phyloP scores from a whole-genome alignment of 2,329 filamentous ascomycete genomes.

The Davidsoniella virescens region DNA sequence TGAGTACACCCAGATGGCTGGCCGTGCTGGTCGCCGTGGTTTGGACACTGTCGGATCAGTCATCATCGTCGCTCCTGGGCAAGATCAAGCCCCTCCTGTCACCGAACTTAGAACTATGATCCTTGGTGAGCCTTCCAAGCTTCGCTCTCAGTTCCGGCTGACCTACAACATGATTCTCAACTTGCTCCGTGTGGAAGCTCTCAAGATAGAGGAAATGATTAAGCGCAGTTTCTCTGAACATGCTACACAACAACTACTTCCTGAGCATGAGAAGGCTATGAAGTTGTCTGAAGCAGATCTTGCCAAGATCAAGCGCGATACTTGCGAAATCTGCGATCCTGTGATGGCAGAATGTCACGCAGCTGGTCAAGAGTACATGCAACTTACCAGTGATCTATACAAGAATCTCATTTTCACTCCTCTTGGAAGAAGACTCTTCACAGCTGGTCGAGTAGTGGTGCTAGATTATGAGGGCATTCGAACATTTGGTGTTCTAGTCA shows the following conservation, averaged over 20 bases:
- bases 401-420: conserved; percentile 62
- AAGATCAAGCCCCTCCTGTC: conserved; percentile 78
- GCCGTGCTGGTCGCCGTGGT: conserved; percentile 80
- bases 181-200: conserved; percentile 77
- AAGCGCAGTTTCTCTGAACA: conserved; percentile 98
- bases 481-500: conserved; percentile 63
- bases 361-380: conserved; percentile 63
- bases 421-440: conserved; percentile 65
- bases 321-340: conserved; percentile 65
- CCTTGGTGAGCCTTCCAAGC: conserved; percentile 82
- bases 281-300: conserved; percentile 83
- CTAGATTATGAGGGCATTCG: conserved; percentile 74
- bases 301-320: conserved; percentile 73
- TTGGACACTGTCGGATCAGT: conserved; percentile 86
- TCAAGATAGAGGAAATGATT: conserved; percentile 99
- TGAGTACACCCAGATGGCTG: conserved; percentile 98
- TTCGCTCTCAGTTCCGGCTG: conserved; percentile 86
- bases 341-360: conserved; percentile 69
- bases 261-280: conserved; percentile 90
- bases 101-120: conserved; percentile 83
- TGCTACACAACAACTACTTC: conserved; percentile 82
- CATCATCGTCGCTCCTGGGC: conserved; percentile 71
- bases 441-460: conserved; percentile 59
- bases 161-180: conserved; percentile 99
- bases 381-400: conserved; percentile 68